Conservation (phyloP, 2,329 filamentous ascomycete genomes). For the Colletotrichum tropicale region DNA sequence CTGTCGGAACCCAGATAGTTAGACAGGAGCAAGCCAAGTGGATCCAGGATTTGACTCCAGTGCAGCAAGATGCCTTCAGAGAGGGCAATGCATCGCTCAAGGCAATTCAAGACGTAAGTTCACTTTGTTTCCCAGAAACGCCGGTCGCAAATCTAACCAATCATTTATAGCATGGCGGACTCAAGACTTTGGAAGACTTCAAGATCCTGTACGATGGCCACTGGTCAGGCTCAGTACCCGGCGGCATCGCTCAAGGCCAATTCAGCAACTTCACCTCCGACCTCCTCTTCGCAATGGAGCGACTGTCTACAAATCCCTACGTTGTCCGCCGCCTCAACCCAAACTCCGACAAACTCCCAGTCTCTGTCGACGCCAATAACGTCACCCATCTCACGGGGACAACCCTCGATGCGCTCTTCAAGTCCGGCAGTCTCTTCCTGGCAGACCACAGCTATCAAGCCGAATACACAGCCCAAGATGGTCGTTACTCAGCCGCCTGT, state of each 20-base stretch:
- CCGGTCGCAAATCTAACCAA: background rate
- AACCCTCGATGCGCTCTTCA: background rate
- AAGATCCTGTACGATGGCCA: conserved; percentile 43
- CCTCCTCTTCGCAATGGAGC: background rate
- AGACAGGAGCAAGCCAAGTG: background rate
- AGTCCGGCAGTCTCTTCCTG: background rate
- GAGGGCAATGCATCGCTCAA: background rate
- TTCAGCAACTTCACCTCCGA: background rate
- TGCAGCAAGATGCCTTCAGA: background rate
- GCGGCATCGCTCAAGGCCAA: conserved; percentile 16
- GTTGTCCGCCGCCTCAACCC: background rate
- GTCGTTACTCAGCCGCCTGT: background rate
- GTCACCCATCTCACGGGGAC: background rate
- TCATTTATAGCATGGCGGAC: conserved; percentile 26
- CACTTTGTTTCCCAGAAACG: fast-evolving
- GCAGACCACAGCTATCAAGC: background rate
- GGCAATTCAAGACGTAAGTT: background rate
- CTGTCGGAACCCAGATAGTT: background rate
- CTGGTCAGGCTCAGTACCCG: conserved; percentile 41
- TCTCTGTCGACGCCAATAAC: background rate
- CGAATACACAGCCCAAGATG: background rate
- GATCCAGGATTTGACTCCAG: background rate
- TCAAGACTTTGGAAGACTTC: conserved; percentile 41
- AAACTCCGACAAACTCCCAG: background rate
- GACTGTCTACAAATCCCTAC: background rate